phyloP scores from a whole-genome alignment of 306 rosid genomes.

The Cicer cuneatum region DNA sequence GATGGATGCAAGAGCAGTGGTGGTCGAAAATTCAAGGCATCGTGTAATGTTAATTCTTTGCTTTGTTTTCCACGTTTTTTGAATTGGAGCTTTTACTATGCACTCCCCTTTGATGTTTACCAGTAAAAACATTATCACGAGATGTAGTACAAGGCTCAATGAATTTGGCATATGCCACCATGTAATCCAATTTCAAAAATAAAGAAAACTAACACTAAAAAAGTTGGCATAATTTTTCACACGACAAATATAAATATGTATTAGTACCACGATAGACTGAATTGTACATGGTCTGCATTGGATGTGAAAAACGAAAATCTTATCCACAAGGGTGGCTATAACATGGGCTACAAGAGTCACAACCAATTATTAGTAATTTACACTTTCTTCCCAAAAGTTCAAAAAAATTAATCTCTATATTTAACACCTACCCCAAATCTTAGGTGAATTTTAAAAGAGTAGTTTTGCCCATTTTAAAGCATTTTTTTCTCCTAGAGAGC shows the following conservation, averaged over 20 bases:
- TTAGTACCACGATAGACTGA: neutral
- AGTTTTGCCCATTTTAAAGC: no score
- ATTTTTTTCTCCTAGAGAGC: no score
- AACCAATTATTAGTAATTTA: no score
- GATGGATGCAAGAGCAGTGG: conserved; percentile 43
- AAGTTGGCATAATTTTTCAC: neutral
- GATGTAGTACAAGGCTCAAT: conserved; percentile 25
- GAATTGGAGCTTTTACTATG: conserved; percentile 24
- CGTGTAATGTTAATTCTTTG: conserved; percentile 35
- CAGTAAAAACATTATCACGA: conserved; percentile 18
- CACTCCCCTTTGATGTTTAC: conserved; percentile 30
- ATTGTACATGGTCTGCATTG: neutral
- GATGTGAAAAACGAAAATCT: neutral
- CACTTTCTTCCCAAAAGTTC: no score
- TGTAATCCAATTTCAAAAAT: neutral
- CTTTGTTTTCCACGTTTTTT: conserved; percentile 13
- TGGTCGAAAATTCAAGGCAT: conserved; percentile 33
- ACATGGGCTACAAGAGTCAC: no score
- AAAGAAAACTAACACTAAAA: neutral
- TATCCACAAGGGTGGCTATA: no score
- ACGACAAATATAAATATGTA: neutral
- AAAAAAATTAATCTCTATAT: no score
- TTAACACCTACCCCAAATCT: no score
- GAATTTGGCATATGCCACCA: neutral
- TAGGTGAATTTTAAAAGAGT: no score